Percentiles rank a stretch among this genome's conserved stretches.
Conservation (phyloP, 208 protist genomes). For the Dictyostelium gargantuum region DNA sequence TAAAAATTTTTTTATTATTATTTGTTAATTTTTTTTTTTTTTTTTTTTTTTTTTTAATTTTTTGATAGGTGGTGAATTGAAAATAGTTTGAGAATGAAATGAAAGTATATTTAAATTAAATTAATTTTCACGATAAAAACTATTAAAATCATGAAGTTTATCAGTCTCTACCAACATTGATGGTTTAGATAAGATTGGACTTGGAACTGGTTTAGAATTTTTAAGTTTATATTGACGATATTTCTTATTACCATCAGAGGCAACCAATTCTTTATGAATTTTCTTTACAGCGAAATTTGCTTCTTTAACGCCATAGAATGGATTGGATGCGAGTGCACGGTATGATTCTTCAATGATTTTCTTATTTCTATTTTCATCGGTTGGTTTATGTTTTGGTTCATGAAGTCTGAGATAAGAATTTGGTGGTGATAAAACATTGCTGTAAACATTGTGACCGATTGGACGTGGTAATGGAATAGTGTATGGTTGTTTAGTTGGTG, state of each 20-base stretch:
- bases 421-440: neutral
- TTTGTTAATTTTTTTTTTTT: neutral
- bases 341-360: neutral
- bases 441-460: neutral
- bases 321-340: neutral
- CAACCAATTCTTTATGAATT: neutral
- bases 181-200: neutral
- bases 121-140: neutral
- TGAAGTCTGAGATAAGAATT: neutral
- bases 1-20: neutral
- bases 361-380: neutral
- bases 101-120: no score
- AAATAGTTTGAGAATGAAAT: no score
- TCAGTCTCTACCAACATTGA: neutral
- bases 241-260: neutral
- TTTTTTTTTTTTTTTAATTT: neutral
- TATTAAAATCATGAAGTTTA: neutral
- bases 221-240: neutral
- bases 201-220: neutral
- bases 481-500: neutral
- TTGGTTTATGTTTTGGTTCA: neutral
- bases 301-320: constrained; percentile 7
- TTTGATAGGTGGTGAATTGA: no score
- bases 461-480: neutral
- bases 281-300: neutral